phyloP scores from a whole-genome alignment of 768 basidiomycete genomes.

The Trametes elegans region DNA sequence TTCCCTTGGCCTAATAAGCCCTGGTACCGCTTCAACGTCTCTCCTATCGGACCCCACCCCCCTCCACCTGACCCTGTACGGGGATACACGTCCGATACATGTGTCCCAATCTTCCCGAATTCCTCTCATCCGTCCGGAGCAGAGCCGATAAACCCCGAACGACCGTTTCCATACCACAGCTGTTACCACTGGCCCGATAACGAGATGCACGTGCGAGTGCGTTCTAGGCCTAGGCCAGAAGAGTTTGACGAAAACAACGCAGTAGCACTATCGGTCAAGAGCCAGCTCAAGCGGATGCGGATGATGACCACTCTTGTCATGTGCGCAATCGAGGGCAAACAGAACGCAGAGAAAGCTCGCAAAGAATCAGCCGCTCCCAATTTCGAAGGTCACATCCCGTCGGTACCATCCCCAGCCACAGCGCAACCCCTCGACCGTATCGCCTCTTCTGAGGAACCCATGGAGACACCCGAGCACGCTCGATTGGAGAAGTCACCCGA shows the following conservation, averaged over 20 bases:
- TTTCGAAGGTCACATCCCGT: too few species aligned
- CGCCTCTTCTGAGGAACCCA: too few species aligned
- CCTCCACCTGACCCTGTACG: not conserved
- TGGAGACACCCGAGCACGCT: too few species aligned
- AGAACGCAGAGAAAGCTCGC: not conserved
- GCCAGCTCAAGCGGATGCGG: not conserved
- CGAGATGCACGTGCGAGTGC: not conserved
- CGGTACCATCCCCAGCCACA: too few species aligned
- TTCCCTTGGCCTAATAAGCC: too few species aligned
- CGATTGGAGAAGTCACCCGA: too few species aligned
- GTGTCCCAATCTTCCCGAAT: conserved; percentile 2
- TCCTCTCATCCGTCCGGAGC: not conserved
- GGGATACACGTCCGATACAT: not conserved
- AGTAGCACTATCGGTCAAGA: too few species aligned
- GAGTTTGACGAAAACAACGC: not conserved
- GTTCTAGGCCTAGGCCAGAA: not conserved
- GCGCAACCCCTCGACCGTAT: too few species aligned
- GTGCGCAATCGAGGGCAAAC: not conserved
- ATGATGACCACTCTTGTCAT: not conserved
- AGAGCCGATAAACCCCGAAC: not conserved
- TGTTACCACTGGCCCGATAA: conserved; percentile 8
- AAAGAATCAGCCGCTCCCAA: too few species aligned
- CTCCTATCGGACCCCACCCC: not conserved
- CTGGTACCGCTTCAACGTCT: not conserved
- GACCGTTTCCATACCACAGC: conserved; percentile 1